A percentile compares a stretch with the other conserved stretches of the same genome.
These are phyloP conservation scores for Lecanicillium sp. DNA, from an alignment of 2,329 filamentous ascomycete genomes.

Conservation along the genomic window DNA sequence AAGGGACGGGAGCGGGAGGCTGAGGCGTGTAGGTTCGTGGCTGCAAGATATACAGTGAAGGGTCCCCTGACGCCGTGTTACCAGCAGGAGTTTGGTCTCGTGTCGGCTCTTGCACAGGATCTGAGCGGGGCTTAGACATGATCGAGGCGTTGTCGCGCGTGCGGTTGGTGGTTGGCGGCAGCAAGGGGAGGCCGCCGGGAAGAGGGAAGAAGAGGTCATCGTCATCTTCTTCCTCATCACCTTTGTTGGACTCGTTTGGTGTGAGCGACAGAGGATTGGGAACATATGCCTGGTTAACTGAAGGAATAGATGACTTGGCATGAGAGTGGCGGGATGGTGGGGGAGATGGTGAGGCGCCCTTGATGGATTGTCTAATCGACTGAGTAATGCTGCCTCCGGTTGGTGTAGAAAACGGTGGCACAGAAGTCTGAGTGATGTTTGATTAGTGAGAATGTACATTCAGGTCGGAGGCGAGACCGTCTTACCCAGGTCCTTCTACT, in stretches of 20 bases:
- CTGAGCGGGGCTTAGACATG: slow-evolving; percentile 5
- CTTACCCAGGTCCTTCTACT: slow-evolving; percentile 72
- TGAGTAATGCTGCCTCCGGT: not conserved
- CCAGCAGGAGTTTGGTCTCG: not conserved
- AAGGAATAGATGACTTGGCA: slow-evolving; percentile 2
- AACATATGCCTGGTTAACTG: not conserved
- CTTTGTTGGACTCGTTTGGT: slow-evolving; percentile 11
- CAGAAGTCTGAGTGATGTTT: slow-evolving; percentile 1
- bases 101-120: not conserved
- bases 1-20: slow-evolving; percentile 41
- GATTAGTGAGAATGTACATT: not conserved
- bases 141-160: slow-evolving; percentile 1
- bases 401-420: slow-evolving; percentile 5
- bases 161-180: slow-evolving; percentile 5
- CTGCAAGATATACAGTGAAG: slow-evolving; percentile 47
- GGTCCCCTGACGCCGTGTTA: slow-evolving; percentile 23
- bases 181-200: slow-evolving; percentile 10
- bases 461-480: slow-evolving; percentile 8
- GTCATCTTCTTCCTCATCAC: slow-evolving; percentile 7
- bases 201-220: slow-evolving; percentile 13
- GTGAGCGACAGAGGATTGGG: slow-evolving; percentile 3
- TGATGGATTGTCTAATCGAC: slow-evolving; percentile 1
- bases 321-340: slow-evolving; percentile 9
- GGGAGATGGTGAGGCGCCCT: slow-evolving; percentile 5
- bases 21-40: slow-evolving; percentile 53